Evolutionary conservation across 371 early-diverging fungal species (phyloP).

Genomic region (Actinomortierella wolfii): DNA sequence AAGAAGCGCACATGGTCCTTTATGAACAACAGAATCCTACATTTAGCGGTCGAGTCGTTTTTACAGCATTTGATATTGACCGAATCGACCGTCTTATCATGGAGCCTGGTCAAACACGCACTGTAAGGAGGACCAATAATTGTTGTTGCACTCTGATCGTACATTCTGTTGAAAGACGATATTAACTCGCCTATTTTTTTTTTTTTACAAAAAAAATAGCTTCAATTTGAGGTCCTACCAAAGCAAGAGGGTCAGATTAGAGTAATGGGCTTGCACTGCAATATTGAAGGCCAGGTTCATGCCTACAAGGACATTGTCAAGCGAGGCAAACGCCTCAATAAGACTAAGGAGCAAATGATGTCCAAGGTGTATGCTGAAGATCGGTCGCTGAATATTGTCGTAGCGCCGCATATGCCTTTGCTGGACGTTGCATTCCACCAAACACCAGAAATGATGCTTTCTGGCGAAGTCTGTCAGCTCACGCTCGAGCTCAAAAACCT

Average conservation of each 20-base stretch:
- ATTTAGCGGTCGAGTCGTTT: slow-evolving; percentile 34
- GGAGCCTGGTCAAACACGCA: slow-evolving; percentile 40
- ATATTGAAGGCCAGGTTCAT: slow-evolving; percentile 77
- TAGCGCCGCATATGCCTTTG: slow-evolving; percentile 85
- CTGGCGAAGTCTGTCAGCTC: slow-evolving; percentile 81
- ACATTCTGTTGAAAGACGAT: too few relatives aligned
- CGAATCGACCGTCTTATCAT: slow-evolving; percentile 40
- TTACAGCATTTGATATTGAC: slow-evolving; percentile 35
- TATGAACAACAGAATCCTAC: slow-evolving; percentile 39
- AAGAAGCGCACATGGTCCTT: slow-evolving; percentile 37
- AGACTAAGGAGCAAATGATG: slow-evolving; percentile 67
- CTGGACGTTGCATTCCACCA: slow-evolving; percentile 75
- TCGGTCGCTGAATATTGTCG: slow-evolving; percentile 69
- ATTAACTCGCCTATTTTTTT: background rate
- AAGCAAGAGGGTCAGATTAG: slow-evolving; percentile 74
- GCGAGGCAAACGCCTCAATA: slow-evolving; percentile 76
- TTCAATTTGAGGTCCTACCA: slow-evolving; percentile 75
- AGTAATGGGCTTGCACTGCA: slow-evolving; percentile 79
- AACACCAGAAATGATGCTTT: slow-evolving; percentile 78
- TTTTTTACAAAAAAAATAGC: slow-evolving; percentile 51
- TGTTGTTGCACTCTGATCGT: too few relatives aligned
- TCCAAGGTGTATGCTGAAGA: slow-evolving; percentile 69
- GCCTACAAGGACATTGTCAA: slow-evolving; percentile 69
- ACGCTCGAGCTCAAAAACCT: slow-evolving; percentile 82
- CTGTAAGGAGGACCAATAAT: background rate